These are phyloP conservation scores for Violaceomyces palustris DNA, from an alignment of 1,284 basidiomycete species.

Conservation along the genomic window DNA sequence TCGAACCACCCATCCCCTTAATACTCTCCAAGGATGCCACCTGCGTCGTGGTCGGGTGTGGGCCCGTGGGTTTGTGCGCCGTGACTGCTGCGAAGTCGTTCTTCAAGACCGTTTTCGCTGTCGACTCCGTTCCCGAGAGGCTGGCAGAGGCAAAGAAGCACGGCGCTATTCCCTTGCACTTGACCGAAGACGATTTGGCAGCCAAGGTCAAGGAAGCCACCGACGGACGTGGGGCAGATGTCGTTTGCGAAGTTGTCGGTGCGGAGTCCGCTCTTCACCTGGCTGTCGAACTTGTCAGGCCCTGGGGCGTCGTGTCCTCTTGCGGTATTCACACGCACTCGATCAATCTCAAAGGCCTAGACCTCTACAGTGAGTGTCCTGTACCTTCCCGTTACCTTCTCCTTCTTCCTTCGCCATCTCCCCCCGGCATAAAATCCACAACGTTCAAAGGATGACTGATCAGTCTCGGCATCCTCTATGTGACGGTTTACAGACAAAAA, in stretches of 20 bases:
- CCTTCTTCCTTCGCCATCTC: too few relatives aligned
- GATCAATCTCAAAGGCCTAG: slow-evolving; percentile 53
- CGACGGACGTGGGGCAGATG: slow-evolving; percentile 55
- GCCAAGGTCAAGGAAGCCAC: slow-evolving; percentile 32
- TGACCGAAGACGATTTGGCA: slow-evolving; percentile 29
- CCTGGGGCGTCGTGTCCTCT: slow-evolving; percentile 73
- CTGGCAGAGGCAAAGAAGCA: slow-evolving; percentile 47
- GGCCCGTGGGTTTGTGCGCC: slow-evolving; percentile 56
- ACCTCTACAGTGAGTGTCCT: slow-evolving; percentile 63
- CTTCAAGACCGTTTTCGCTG: slow-evolving; percentile 51
- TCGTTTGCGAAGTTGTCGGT: slow-evolving; percentile 67
- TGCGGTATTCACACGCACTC: slow-evolving; percentile 63
- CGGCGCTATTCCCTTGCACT: slow-evolving; percentile 44
- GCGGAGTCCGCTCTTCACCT: slow-evolving; percentile 66
- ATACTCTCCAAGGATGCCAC: slow-evolving; percentile 19
- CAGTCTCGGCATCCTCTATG: background rate
- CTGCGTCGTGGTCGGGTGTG: slow-evolving; percentile 53
- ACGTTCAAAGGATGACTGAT: background rate
- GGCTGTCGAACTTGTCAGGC: slow-evolving; percentile 71
- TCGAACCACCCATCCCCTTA: too few relatives aligned
- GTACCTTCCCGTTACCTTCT: background rate
- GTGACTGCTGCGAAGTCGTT: slow-evolving; percentile 54
- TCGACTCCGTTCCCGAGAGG: slow-evolving; percentile 49
- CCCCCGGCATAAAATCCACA: slow-evolving; percentile 11
- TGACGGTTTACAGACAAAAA: slow-evolving; percentile 62